Base-by-base conservation (phyloP, 108 stramenopile species). In the Fistulifera pelliculosa region DNA sequence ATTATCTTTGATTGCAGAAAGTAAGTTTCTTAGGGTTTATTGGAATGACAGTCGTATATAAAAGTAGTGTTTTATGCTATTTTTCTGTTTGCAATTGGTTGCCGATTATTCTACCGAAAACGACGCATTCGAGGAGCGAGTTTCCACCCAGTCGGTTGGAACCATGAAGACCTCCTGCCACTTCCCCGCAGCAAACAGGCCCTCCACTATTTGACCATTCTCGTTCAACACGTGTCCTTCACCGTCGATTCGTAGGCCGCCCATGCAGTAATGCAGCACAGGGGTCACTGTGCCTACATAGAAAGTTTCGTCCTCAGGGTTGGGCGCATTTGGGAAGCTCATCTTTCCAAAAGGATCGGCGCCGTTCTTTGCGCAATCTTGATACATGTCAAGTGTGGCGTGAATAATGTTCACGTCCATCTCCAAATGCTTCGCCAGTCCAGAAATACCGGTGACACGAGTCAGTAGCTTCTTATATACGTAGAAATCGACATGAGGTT, bases 181-280 rank as follows among this genome's bases (percentile, higher is more conserved):
- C 80, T 63, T 86, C 80, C 11, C 84, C 84, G 13, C 68, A 77
- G 6, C 84, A 48, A 75, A 67, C 45, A 87, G 58, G 10, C 79
- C 77, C 3, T 55, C 56, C 17, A 84, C 73, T 19, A 31, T 52
- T 7, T 53, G 49, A 6, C 49, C 40, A 2, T 72, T 42, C 18
- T 52, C 26, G 19, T 59, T 60, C 41, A 89, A 62, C 31, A 84
- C 91, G 22, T 73, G 62, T 18, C 74, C 81, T 21, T 58, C 62
- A 14, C 54, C 41, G 60, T 85, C 64, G 24, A 89, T 79, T 14
- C 55, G 65, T 8, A 93, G 26, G 3, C 91, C 93, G n/a, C 93
- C 93, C 86, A 94, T 90, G 52, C 84, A 86, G 71, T 94, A 94
- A 53, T 94, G 93, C 19, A 94, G 58, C 11, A 79, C 77, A 18